Base-by-base conservation (phyloP, 2,329 filamentous ascomycete species). In the Sporothrix phasma region DNA sequence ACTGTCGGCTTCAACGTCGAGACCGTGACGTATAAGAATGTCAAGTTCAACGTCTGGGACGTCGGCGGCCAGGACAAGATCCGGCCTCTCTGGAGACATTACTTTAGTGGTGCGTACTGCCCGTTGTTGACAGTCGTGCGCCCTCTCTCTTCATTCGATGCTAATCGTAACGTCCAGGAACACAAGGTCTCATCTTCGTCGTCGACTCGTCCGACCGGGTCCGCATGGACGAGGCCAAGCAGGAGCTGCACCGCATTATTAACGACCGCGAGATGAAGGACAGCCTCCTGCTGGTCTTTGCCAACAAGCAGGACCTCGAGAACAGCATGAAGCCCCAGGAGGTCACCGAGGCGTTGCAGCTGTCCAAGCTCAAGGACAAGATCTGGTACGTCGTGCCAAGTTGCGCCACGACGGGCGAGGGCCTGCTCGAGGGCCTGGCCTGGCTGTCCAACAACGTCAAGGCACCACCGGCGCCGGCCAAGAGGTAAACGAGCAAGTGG, bases 1-100 rank as follows among this genome's bases (percentile, higher is more conserved):
- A 99, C 94, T 39, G 94, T 99, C 72, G 94, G 93, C 71, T 97
- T 97, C 84, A 97, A 97, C 84, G 94, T 97, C 77, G 93, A 97
- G 83, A 96, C 92, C 4, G 92, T 97, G 72, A 95, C 92, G 70
- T 97, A 96, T 83, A 97, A 97, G 84, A 97, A 97, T 77, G 92
- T 97, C 78, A 95, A 97, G 79, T 97, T 97, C 82, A 97, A 95
- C 73, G 93, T 97, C 68, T 97, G 93, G 93, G 93, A 97, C 81
- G 93, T 97, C 66, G 93, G 93, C 77, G 93, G 93, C 69, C 93
- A 97, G 82, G 93, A 97, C 84, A 97, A 97, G 87, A 97, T 97
- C 74, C 85, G 93, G 70, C 93, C 93, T 68, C 81, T 97, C 67
- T 97, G 93, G 93, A 88, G 93, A 78, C 93, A 97, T 81, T 97